These are phyloP conservation scores for Ustilago esculenta DNA, from an alignment of 1,284 basidiomycete genomes.

Conservation along the genomic window DNA sequence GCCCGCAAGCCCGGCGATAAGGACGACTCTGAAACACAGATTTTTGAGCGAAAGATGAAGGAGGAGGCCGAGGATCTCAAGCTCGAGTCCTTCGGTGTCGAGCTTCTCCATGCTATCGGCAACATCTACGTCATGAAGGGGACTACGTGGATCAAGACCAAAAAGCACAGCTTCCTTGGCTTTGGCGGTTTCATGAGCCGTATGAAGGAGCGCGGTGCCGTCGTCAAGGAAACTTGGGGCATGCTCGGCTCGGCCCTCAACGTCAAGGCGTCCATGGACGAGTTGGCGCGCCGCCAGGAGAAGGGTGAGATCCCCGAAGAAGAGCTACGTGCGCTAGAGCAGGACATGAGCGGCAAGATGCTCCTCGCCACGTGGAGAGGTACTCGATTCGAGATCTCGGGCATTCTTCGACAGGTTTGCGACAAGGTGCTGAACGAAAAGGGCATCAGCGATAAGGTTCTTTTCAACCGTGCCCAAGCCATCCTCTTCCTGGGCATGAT, in stretches of 20 bases:
- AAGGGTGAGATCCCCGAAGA: constrained; percentile 86
- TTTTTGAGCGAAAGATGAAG: constrained; percentile 78
- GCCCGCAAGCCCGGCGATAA: constrained; percentile 86
- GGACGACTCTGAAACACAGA: constrained; percentile 77
- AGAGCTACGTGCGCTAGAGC: constrained; percentile 78
- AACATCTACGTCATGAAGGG: constrained; percentile 92
- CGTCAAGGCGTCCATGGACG: constrained; percentile 73
- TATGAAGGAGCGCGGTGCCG: constrained; percentile 87
- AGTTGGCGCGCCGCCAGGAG: constrained; percentile 89
- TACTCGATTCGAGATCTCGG: constrained; percentile 61
- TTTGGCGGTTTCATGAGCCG: constrained; percentile 88
- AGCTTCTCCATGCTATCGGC: constrained; percentile 72
- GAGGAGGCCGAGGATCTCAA: constrained; percentile 95
- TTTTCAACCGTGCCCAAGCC: constrained; percentile 63
- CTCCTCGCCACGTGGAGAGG: constrained; percentile 60
- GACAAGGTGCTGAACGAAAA: constrained; percentile 66
- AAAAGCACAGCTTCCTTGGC: constrained; percentile 79
- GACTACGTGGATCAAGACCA: constrained; percentile 83
- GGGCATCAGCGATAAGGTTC: constrained; percentile 60
- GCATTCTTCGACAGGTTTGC: constrained; percentile 61
- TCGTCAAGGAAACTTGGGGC: constrained; percentile 72
- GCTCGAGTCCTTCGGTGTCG: constrained; percentile 96
- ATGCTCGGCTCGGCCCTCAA: constrained; percentile 72
- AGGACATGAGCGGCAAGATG: constrained; percentile 89
- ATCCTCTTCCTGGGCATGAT: constrained; percentile 63